A percentile compares a stretch with the other conserved stretches of the same genome.
Conservation (phyloP, 371 early-diverging fungal species). For the Rhizopus stolonifer region DNA sequence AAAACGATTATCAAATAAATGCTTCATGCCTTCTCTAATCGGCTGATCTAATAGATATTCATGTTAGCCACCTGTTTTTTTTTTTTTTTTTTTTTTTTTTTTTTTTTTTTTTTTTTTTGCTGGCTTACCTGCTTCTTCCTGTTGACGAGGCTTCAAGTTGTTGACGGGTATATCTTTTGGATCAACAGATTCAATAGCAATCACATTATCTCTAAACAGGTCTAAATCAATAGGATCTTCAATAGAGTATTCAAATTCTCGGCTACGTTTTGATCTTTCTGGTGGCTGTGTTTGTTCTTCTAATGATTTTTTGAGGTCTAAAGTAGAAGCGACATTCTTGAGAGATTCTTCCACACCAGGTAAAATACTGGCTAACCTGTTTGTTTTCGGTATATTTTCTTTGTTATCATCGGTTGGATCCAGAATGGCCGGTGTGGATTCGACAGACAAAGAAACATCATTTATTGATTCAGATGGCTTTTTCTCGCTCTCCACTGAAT, state of each 20-base stretch:
- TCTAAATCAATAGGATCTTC: slow-evolving; percentile 45
- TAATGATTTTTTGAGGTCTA: background rate
- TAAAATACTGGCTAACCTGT: slow-evolving; percentile 22
- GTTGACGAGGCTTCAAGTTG: slow-evolving; percentile 49
- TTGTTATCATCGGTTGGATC: no score
- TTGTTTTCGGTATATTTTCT: no score
- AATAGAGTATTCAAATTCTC: slow-evolving; percentile 26
- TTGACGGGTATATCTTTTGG: slow-evolving; percentile 46
- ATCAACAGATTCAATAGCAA: slow-evolving; percentile 38
- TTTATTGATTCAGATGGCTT: no score
- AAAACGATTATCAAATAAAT: slow-evolving; percentile 50
- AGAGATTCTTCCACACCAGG: slow-evolving; percentile 26
- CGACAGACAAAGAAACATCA: no score
- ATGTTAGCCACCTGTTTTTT: no score
- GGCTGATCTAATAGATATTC: no score
- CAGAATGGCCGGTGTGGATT: no score
- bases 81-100: no score
- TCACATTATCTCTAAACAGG: slow-evolving; percentile 42
- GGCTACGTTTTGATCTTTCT: slow-evolving; percentile 15
- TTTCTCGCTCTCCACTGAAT: no score
- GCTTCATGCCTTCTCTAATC: slow-evolving; percentile 40
- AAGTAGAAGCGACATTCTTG: background rate
- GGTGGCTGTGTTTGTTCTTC: slow-evolving; percentile 12
- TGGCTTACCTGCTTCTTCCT: slow-evolving; percentile 54
- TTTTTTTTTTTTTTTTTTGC: no score